Base-by-base conservation (phyloP, 352 stramenopile species). In the Phytophthora pluvialis region DNA sequence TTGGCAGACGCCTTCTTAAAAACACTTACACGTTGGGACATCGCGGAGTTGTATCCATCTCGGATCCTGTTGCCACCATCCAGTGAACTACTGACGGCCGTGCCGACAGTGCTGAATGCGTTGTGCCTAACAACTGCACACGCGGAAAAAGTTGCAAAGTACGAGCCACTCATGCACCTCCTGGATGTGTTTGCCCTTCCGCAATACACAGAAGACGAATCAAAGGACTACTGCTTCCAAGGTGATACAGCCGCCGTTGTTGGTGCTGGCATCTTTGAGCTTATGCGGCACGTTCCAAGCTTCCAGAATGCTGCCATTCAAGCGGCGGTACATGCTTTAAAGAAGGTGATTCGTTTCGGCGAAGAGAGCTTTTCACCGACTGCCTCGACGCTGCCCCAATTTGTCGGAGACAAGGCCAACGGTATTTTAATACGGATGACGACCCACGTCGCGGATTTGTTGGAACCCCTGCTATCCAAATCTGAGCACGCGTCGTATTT, bases 381-480 rank as follows among this genome's bases (percentile, higher is more conserved):
- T 21, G 47, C 46, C 6, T 47, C 56, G 21, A 26, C 60, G 1
- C 6, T 63, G 18, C 29, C 47, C 58, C 38, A 64, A 39, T 33
- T 40, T n/a, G 29, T 33, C 15, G 70, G 38, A 49, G 48, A 77
- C 46, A 69, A 78, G 28, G 45, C 40, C 10, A 79, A 81, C 33
- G 51, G 64, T 9, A 77, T 78, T 39, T 67, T 95, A 21, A 64
- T 87, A 29, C 77, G 72, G 25, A 94, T 94, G 79, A 75, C 65
- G 25, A 85, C 73, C 8, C 74, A 99, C 52, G 77, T 99, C 13
- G 78, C 84, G 16, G 95, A 99, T 78, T 52, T 99, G 11, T 70
- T 99, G 9, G 96, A 99, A 66, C 90, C 98, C 33, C 88, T 98
- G 49, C 53, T 99, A 25, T 93, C 97, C 52, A 98, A 97, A 45